Conservation (phyloP, 2,329 filamentous ascomycete species). For the Epichloe brachyelytri region DNA sequence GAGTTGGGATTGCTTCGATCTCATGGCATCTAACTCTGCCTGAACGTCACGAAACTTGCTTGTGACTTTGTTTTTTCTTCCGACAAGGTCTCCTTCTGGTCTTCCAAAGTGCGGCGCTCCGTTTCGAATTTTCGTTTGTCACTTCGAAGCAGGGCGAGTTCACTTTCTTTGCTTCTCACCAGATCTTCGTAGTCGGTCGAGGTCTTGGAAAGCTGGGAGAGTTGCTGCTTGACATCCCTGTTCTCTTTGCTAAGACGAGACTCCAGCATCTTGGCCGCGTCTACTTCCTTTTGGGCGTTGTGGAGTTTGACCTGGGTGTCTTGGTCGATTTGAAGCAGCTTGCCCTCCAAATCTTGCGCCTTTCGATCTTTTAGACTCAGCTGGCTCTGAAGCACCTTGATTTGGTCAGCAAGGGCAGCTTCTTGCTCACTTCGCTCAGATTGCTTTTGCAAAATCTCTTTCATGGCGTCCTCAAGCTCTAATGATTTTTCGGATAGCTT, state of each 20-base stretch:
- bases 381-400: conserved; percentile 86
- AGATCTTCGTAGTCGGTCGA: conserved; percentile 94
- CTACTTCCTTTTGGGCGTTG: conserved; percentile 65
- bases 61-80: conserved; percentile 65
- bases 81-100: conserved; percentile 59
- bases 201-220: conserved; percentile 76
- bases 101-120: conserved; percentile 65
- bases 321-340: conserved; percentile 73
- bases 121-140: conserved; percentile 76
- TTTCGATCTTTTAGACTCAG: conserved; percentile 82
- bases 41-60: conserved; percentile 70
- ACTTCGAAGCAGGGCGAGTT: conserved; percentile 69
- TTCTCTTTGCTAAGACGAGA: conserved; percentile 71
- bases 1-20: conserved; percentile 69
- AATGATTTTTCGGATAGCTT: conserved; percentile 54
- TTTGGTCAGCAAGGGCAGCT: conserved; percentile 63
- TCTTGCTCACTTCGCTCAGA: conserved; percentile 66
- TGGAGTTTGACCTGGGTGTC: conserved; percentile 79
- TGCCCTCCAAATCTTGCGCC: conserved; percentile 71
- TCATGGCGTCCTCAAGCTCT: conserved; percentile 57
- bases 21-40: conserved; percentile 77
- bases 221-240: conserved; percentile 67
- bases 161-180: conserved; percentile 86
- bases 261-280: conserved; percentile 59
- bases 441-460: conserved; percentile 56